Base-by-base conservation (phyloP, 345 rosid species). In the Hibiscus mutabilis region DNA sequence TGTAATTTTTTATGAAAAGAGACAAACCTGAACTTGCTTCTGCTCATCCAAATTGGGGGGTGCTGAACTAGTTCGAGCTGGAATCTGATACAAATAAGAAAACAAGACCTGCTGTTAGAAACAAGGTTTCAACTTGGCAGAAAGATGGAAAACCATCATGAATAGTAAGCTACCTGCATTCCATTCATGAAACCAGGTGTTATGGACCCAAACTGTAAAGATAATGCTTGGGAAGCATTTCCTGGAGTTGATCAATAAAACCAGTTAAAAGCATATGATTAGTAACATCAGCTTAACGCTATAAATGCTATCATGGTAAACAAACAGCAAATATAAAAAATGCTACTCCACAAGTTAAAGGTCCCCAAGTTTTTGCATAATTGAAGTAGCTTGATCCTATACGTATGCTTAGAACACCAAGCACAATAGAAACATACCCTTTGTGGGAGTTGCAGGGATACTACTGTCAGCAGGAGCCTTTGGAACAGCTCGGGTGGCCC, bases 141-240 rank as follows among this genome's bases (percentile, higher is more conserved):
- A 68, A 53, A 60, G 56, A 77, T 24, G n/a, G 19, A 3, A 3
- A 6, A 16, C 11, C 19, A 3, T 19, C 6, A 52, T 12, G 31
- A 73, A 37, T 52, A 35, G 46, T 16, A 61, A 61, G 51, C 60
- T 78, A 90, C 89, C 97, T 25, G 92, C 90, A 84, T 84, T 79
- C 97, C 97, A 70, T 90, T 82, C 89, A 92, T 82, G 71, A 82
- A 74, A 66, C 87, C 93, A 47, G 97, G 91, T 77, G 80, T 86
- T 72, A 96, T 73, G 52, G 98, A 85, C 74, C 99, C 99, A 81
- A 92, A 96, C 24, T 96, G 99, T 60, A 91, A 86, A 29, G 91
- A 14, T 69, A 87, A 87, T 66, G 76, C 82, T 81, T 88, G 85
- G 9, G 97, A 86, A 15, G 84, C 73, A 74, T 92, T 96, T 76